Evolutionary conservation across 2,329 filamentous ascomycete species (phyloP), one percentile per base, ranked within the genome.

Genomic region (Reticulascus tulasneorum): DNA sequence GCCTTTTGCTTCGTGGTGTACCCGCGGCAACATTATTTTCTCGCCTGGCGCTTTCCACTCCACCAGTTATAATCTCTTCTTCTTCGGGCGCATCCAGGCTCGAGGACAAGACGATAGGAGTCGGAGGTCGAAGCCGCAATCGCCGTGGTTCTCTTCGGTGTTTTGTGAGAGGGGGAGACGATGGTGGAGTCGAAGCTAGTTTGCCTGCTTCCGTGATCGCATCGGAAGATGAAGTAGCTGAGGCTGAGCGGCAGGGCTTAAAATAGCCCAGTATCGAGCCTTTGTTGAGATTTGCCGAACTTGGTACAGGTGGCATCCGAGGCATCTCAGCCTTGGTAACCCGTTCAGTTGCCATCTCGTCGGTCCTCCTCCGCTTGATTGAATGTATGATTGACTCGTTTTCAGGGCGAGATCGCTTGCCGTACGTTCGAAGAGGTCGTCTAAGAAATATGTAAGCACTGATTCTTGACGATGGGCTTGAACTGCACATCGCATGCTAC

Each of bases 241-340:
- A 41, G 30, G 37, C 44, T 5, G 45, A 44, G 5, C 39, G 45
- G 27, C 39, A 40, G 3, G 57, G 63, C 23, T 60, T 61, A 46
- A 68, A 68, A 40, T 67, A 69, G 36, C 47, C 59, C 30, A 67
- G 42, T 6, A 69, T 68, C 0, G 63, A 65, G 0, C 53, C 51
- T 33, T 59, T 64, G 35, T 50, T 34, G 6, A 44, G 41, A 6
- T 34, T 46, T 6, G 40, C 21, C 8, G 38, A 9, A 7, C 23
- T n/a, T 4, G 25, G 26, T 13, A 33, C 19, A 2, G 29, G 35
- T n/a, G 24, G 31, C 9, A 33, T 17, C 3, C 15, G 30, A 7
- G 39, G 31, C 1, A 33, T 28, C n/a, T 39, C 31, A 9, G 31
- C 21, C 15, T 25, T 18, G 10, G 36, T 22, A 19, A 21, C 16